Conservation (phyloP, 306 rosid genomes). For the Hippophae rhamnoides region DNA sequence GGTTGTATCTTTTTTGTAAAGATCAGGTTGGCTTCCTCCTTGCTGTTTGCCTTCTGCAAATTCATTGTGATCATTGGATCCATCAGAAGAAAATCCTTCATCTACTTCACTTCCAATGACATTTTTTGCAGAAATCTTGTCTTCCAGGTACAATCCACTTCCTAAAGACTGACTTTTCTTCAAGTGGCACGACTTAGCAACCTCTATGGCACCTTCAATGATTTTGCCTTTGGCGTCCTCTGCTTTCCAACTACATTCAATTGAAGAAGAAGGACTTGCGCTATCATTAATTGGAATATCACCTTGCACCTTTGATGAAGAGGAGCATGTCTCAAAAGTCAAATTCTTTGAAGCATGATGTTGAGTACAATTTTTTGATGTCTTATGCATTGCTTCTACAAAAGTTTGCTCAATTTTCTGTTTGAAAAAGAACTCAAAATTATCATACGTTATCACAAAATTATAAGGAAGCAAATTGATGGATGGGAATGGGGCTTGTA, state of each 20-base stretch:
- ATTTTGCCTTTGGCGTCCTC: conserved; percentile 32
- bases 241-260: conserved; percentile 25
- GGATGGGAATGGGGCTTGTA: conserved; percentile 10
- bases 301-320: conserved; percentile 20
- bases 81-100: conserved; percentile 30
- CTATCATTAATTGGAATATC: conserved; percentile 18
- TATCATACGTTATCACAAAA: conserved; percentile 16
- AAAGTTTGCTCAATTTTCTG: conserved; percentile 57
- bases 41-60: conserved; percentile 24
- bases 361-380: conserved; percentile 31
- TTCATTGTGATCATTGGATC: conserved; percentile 20
- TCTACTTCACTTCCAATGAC: conserved; percentile 35
- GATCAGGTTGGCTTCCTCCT: conserved; percentile 28
- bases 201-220: conserved; percentile 19
- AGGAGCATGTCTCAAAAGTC: conserved; percentile 16
- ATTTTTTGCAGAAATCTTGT: conserved; percentile 18
- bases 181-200: conserved; percentile 18
- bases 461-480: conserved; percentile 6
- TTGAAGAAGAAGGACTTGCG: conserved; percentile 28
- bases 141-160: conserved; percentile 42
- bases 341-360: conserved; percentile 24
- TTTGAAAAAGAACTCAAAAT: conserved; percentile 22
- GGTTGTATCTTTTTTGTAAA: conserved; percentile 15
- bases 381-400: conserved; percentile 40
- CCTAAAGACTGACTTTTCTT: conserved; percentile 63